A percentile compares a stretch with the other conserved stretches of the same genome.
phyloP scores from a whole-genome alignment of 805 yeast genomes.

The Starmerella khaoyaiensis region DNA sequence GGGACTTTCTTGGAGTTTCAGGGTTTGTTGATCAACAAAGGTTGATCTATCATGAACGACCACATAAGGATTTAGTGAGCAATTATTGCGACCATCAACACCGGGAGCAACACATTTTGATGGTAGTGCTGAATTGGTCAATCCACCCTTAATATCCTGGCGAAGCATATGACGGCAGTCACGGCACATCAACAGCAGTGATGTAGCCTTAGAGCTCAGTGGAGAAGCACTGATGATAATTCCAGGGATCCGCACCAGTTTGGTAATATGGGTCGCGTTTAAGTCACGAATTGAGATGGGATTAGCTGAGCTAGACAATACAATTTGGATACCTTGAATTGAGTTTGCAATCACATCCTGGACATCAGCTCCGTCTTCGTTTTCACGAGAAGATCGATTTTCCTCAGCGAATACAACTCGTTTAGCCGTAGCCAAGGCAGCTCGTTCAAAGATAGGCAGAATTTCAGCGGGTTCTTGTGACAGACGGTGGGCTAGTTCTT shows the following conservation, averaged over 20 bases:
- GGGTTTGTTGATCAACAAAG: constrained; percentile 89
- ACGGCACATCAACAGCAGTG: constrained; percentile 73
- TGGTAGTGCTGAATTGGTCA: constrained; percentile 60
- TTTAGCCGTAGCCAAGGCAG: constrained; percentile 53
- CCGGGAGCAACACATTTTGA: constrained; percentile 48
- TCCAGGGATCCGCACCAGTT: constrained; percentile 83
- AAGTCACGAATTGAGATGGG: constrained; percentile 65
- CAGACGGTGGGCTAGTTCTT: constrained; percentile 71
- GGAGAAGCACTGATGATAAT: constrained; percentile 87
- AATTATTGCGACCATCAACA: constrained; percentile 38
- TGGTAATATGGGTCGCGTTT: constrained; percentile 77
- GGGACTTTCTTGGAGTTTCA: constrained; percentile 92
- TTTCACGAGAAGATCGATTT: background rate
- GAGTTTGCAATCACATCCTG: constrained; percentile 36
- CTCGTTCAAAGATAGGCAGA: constrained; percentile 69
- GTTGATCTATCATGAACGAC: constrained; percentile 86
- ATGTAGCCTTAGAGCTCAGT: constrained; percentile 73
- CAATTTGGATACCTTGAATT: constrained; percentile 75
- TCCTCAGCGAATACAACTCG: constrained; percentile 33
- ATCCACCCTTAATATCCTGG: constrained; percentile 49
- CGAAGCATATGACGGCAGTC: constrained; percentile 71
- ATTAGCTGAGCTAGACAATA: constrained; percentile 58
- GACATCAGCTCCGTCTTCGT: constrained; percentile 1
- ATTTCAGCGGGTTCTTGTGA: constrained; percentile 78
- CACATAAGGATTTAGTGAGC: constrained; percentile 87